Conservation (phyloP, 495 filamentous ascomycete species). For the Penicillium argentinense region DNA sequence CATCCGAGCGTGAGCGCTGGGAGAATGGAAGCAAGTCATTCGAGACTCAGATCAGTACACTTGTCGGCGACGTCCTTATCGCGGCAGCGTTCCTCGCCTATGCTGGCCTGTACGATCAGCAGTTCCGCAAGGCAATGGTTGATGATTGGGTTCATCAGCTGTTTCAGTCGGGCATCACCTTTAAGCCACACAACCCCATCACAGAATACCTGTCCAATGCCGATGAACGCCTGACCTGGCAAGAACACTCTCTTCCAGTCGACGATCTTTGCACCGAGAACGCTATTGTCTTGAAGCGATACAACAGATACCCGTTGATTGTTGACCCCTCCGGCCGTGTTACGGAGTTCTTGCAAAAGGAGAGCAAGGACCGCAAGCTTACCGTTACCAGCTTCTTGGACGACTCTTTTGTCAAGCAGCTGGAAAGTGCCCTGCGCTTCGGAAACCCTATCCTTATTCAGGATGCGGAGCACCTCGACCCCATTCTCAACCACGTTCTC, state of each 20-base stretch:
- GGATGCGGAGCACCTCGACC: slow-evolving; percentile 95
- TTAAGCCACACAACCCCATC: slow-evolving; percentile 90
- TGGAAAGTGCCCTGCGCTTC: slow-evolving; percentile 95
- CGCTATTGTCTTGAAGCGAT: slow-evolving; percentile 92
- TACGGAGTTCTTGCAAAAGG: slow-evolving; percentile 90
- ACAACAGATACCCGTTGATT: slow-evolving; percentile 97
- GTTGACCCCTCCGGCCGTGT: slow-evolving; percentile 95
- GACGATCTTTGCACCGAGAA: slow-evolving; percentile 99
- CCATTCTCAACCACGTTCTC: slow-evolving; percentile 95
- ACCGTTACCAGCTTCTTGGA: slow-evolving; percentile 98
- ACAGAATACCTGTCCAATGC: slow-evolving; percentile 97
- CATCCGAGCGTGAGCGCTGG: slow-evolving; percentile 90
- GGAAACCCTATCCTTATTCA: slow-evolving; percentile 98
- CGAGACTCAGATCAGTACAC: slow-evolving; percentile 93
- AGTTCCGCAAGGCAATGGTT: slow-evolving; percentile 94
- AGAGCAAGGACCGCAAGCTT: slow-evolving; percentile 88
- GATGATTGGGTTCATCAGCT: slow-evolving; percentile 97
- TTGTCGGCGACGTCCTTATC: slow-evolving; percentile 92
- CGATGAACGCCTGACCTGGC: slow-evolving; percentile 92
- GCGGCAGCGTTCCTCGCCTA: slow-evolving; percentile 98
- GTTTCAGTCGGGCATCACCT: slow-evolving; percentile 81
- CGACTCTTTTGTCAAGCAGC: slow-evolving; percentile 94
- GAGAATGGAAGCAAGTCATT: slow-evolving; percentile 97
- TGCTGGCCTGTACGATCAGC: slow-evolving; percentile 95
- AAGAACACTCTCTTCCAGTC: slow-evolving; percentile 92